Conservation (phyloP, 2,329 filamentous ascomycete genomes). For the Grosmannia serpens region DNA sequence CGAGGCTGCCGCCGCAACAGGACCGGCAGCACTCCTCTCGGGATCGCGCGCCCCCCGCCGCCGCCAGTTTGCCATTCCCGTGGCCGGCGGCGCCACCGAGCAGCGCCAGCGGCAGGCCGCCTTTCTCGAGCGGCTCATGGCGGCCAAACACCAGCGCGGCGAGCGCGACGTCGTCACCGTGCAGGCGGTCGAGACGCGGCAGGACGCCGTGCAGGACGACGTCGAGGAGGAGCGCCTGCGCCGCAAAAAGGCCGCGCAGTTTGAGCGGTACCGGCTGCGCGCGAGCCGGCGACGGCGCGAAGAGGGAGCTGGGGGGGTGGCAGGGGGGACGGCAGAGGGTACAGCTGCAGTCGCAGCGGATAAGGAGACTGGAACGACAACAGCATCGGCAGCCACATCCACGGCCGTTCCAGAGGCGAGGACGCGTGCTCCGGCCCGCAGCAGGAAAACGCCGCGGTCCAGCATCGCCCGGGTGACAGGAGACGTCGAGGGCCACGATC, state of each 20-base stretch:
- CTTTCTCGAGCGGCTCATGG: conserved; percentile 15
- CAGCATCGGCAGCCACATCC: not conserved
- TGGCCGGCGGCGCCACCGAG: conserved; percentile 7
- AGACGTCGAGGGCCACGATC: not conserved
- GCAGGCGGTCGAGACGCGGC: conserved; percentile 10
- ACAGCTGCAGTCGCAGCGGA: not conserved
- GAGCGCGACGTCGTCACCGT: conserved; percentile 15
- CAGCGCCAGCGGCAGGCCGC: conserved; percentile 11
- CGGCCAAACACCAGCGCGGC: conserved; percentile 11
- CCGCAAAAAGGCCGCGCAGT: not conserved
- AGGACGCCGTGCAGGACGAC: conserved; percentile 7
- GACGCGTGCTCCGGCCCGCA: not conserved
- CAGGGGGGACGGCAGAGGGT: not conserved
- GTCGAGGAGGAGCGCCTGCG: conserved; percentile 5
- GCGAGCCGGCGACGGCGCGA: not conserved
- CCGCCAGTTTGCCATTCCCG: conserved; percentile 11
- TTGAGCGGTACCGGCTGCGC: not conserved
- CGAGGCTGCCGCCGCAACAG: not conserved
- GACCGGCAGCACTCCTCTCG: not conserved
- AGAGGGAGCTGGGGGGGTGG: not conserved
- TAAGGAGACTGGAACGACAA: not conserved
- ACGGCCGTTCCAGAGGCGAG: not conserved
- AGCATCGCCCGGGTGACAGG: not conserved
- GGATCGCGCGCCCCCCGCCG: not conserved
- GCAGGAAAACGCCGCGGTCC: not conserved